Percentiles rank a stretch among this genome's conserved stretches.
Conservation (phyloP, 768 basidiomycete species). For the Mycena crocata region DNA sequence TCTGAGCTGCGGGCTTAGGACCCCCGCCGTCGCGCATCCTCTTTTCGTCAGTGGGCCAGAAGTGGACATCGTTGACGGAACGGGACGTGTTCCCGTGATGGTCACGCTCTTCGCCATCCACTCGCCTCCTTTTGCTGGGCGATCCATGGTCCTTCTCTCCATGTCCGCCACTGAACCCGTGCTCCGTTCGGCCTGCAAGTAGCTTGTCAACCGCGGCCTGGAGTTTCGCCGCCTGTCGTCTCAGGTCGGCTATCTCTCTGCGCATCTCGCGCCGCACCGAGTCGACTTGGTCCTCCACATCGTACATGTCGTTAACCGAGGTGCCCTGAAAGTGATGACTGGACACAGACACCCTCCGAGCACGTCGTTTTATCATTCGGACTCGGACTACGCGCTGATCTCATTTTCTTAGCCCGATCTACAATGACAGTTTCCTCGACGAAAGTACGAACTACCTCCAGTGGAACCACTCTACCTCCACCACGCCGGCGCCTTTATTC, state of each 20-base stretch:
- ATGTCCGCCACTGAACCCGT: not conserved
- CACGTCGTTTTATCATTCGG: not conserved
- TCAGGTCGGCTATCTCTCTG: no score
- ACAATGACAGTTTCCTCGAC: not conserved
- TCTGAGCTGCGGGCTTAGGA: not conserved
- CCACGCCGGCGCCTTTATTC: not conserved
- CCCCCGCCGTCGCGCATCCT: not conserved
- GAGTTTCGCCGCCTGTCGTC: no score
- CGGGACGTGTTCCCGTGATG: not conserved
- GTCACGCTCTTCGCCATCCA: not conserved
- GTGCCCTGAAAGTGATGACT: slow-evolving; percentile 5
- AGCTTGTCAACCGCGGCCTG: no score
- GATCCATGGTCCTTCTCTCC: not conserved
- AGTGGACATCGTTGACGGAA: not conserved
- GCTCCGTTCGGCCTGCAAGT: no score
- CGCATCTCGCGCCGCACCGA: not conserved
- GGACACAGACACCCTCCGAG: slow-evolving; percentile 6
- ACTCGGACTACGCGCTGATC: not conserved
- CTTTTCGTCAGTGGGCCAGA: not conserved
- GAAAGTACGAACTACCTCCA: slow-evolving; percentile 1
- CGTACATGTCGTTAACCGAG: not conserved
- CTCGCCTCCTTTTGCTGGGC: not conserved
- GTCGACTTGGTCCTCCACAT: not conserved
- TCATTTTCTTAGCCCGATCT: not conserved
- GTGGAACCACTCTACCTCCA: not conserved